Evolutionary conservation across 805 yeast genomes (phyloP), one percentile per base, ranked within the genome.

Genomic region (Kluyveromyces wickerhamii): DNA sequence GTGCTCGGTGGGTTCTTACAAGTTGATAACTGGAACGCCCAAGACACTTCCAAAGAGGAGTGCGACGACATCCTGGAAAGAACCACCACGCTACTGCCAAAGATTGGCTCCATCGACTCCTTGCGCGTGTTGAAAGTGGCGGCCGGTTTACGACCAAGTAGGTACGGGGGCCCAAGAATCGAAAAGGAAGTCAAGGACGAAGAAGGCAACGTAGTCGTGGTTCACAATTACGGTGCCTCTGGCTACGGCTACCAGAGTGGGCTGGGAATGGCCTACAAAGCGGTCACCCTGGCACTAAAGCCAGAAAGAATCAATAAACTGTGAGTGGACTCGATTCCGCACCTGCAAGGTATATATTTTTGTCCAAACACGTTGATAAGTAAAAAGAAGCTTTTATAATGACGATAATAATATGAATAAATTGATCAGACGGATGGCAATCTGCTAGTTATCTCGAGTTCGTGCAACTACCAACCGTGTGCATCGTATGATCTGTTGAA

Each of bases 1-100:
- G 68, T 84, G 28, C 65, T 84, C 13, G 94, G 94, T 18, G 94
- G 94, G 1, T 83, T 67, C 45, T 53, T 77, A 45, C 87, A 81
- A 44, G 67, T 68, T 43, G 72, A 69, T 39, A 72, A 75, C 46
- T 77, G 79, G 78, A 63, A 72, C 10, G 72, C 70, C 2, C 41
- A 42, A 30, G 80, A 74, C 40, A 72, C 85, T 2, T 73, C 63
- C 44, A 66, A 60, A 21, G 63, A 60, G 23, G 77, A 80, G 49
- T 72, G 81, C 1, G 68, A 69, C 25, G 79, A 79, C 42, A 80
- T 82, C 35, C 44, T 81, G 23, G 61, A 58, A 30, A 67, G 89
- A 44, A 73, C 85, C 1, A 67, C 74, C 1, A 63, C 52, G 17
- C 51, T 75, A 29, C 52, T 60, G 19, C 83, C 82, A 21, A 56